Evolutionary conservation across 148 eudicot genomes (phyloP).

Genomic region (Chenopodium quinoa): DNA sequence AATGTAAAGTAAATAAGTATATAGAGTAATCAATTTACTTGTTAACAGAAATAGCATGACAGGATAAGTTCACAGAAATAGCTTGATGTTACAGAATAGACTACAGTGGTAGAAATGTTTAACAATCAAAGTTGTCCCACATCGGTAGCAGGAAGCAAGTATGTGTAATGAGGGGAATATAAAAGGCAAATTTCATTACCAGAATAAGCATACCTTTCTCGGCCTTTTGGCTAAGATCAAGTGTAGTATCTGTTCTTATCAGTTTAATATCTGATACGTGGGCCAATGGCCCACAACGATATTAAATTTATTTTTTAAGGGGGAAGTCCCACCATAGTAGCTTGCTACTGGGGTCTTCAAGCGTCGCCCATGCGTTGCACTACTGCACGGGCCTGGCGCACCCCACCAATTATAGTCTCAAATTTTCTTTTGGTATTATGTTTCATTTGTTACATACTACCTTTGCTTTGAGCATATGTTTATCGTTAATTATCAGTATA

Average conservation of each 20-base stretch:
- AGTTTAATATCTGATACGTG: conserved; percentile 84
- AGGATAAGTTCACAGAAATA: too few relatives aligned
- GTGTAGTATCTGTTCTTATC: conserved; percentile 89
- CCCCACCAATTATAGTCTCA: conserved; percentile 5
- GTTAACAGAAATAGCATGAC: too few relatives aligned
- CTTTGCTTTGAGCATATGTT: too few relatives aligned
- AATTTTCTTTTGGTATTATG: too few relatives aligned
- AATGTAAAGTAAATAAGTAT: background rate
- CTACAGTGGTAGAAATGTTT: too few relatives aligned
- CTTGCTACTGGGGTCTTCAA: conserved; percentile 19
- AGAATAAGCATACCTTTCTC: conserved; percentile 35
- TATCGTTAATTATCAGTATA: too few relatives aligned
- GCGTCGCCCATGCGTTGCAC: conserved; percentile 32
- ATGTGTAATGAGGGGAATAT: background rate
- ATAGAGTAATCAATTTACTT: background rate
- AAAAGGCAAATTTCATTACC: background rate
- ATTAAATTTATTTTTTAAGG: conserved; percentile 42
- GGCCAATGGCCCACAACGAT: conserved; percentile 44
- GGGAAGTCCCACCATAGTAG: conserved; percentile 19
- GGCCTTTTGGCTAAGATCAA: conserved; percentile 93
- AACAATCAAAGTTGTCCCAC: background rate
- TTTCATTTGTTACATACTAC: too few relatives aligned
- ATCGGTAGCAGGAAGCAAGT: background rate
- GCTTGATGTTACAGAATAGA: too few relatives aligned
- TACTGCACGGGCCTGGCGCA: conserved; percentile 29